Percentiles rank a stretch among this genome's conserved stretches.
Evolutionary conservation across 257 asterid genomes (phyloP).

Genomic region (Nicotiana otophora): DNA sequence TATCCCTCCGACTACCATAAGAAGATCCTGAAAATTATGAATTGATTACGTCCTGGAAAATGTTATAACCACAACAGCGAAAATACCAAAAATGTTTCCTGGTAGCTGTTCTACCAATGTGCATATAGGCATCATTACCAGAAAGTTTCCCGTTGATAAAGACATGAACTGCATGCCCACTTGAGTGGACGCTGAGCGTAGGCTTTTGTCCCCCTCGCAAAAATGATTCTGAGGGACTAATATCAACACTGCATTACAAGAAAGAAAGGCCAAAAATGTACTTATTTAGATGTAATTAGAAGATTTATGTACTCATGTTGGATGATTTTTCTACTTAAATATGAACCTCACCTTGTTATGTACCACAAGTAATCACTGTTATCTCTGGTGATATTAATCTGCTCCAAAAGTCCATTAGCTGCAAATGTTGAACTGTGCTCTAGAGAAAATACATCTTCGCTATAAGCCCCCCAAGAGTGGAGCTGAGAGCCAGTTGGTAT

Average conservation of each 20-base stretch:
- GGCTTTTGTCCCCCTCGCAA: conserved; percentile 40
- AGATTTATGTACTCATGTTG: background rate
- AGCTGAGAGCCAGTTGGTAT: conserved; percentile 24
- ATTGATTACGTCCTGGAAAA: background rate
- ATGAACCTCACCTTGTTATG: conserved; percentile 40
- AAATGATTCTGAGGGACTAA: conserved; percentile 53
- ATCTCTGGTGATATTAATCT: conserved; percentile 60
- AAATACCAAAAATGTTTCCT: background rate
- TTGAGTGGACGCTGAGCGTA: conserved; percentile 41
- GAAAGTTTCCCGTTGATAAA: conserved; percentile 47
- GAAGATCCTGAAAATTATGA: conserved; percentile 39
- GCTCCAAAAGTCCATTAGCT: conserved; percentile 53
- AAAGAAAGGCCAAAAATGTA: background rate
- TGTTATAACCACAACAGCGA: background rate
- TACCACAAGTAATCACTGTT: conserved; percentile 69
- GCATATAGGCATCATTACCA: conserved; percentile 24
- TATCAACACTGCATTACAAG: conserved; percentile 34
- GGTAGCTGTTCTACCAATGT: background rate
- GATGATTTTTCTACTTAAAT: background rate
- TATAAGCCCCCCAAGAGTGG: conserved; percentile 50
- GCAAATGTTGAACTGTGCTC: conserved; percentile 35
- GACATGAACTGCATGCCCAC: conserved; percentile 54
- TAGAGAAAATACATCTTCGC: conserved; percentile 37
- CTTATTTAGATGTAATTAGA: background rate
- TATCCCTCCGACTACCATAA: conserved; percentile 39